phyloP scores from a whole-genome alignment of 1,284 basidiomycete species.

The Crepidotus sp. region DNA sequence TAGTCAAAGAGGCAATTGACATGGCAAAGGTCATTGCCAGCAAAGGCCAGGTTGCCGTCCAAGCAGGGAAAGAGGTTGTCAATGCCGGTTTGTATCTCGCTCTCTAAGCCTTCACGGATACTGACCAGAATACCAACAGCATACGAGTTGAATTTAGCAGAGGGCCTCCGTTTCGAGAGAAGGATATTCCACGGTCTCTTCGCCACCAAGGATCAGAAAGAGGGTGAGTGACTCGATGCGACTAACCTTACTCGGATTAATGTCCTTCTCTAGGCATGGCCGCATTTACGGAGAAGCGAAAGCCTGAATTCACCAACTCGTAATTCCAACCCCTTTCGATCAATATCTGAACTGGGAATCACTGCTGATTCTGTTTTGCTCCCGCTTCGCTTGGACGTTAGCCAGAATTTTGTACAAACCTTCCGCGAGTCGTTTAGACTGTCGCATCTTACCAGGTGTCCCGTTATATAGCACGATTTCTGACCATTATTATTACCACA shows the following conservation, averaged over 20 bases:
- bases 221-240: conserved; percentile 48
- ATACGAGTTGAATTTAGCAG: conserved; percentile 72
- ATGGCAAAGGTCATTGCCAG: conserved; percentile 76
- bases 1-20: conserved; percentile 84
- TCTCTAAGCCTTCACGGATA: background rate
- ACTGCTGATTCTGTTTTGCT: background rate
- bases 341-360: background rate
- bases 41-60: conserved; percentile 80
- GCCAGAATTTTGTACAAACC: too few relatives aligned
- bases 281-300: conserved; percentile 97
- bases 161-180: conserved; percentile 85
- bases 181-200: conserved; percentile 90
- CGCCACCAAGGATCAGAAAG: conserved; percentile 95
- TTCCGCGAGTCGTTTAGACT: too few relatives aligned
- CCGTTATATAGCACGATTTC: too few relatives aligned
- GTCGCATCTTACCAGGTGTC: too few relatives aligned
- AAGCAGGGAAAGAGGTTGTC: conserved; percentile 93
- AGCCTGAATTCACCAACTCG: conserved; percentile 70
- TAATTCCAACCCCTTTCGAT: conserved; percentile 21
- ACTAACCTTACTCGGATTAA: background rate
- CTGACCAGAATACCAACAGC: conserved; percentile 35
- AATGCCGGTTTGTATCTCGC: conserved; percentile 62
- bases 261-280: conserved; percentile 61
- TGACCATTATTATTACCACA: conserved; percentile 7
- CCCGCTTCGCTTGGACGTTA: too few relatives aligned